Conservation (phyloP, 306 rosid species). For the Lathyrus aphaca region DNA sequence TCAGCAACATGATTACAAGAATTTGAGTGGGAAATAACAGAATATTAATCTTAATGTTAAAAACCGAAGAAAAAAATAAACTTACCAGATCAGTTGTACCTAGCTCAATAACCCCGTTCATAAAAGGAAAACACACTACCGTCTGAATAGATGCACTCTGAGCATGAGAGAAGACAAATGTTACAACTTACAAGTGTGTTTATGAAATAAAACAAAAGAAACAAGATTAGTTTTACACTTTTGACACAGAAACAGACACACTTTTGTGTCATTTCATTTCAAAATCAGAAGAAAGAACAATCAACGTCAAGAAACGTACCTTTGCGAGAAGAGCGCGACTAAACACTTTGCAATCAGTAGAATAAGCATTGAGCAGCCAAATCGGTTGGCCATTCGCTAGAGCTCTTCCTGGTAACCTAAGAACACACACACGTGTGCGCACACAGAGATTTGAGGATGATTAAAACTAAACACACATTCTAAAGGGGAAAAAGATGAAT, state of each 20-base stretch:
- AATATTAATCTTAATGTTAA: not conserved
- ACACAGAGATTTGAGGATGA: constrained; percentile 28
- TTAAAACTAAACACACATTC: constrained; percentile 12
- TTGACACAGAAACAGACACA: no score
- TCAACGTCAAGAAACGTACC: constrained; percentile 48
- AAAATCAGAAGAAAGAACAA: constrained; percentile 24
- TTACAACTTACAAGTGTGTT: constrained; percentile 34
- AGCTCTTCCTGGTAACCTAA: constrained; percentile 80
- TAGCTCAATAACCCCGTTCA: constrained; percentile 78
- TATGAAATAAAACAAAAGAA: constrained; percentile 50
- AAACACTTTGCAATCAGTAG: constrained; percentile 64
- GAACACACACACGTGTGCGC: not conserved
- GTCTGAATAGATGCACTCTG: constrained; percentile 95
- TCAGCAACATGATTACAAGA: constrained; percentile 23
- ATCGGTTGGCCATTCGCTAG: constrained; percentile 58
- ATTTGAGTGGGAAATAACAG: not conserved
- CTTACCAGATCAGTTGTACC: constrained; percentile 68
- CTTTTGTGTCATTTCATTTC: constrained; percentile 27
- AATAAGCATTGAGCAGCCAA: constrained; percentile 73
- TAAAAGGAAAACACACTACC: constrained; percentile 78
- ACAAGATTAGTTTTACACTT: constrained; percentile 38
- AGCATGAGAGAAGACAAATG: constrained; percentile 41
- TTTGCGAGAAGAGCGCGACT: constrained; percentile 76
- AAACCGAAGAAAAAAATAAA: constrained; percentile 6
- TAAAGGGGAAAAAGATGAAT: not conserved